Evolutionary conservation across 257 asterid genomes (phyloP).

Genomic region (Rhazya stricta): DNA sequence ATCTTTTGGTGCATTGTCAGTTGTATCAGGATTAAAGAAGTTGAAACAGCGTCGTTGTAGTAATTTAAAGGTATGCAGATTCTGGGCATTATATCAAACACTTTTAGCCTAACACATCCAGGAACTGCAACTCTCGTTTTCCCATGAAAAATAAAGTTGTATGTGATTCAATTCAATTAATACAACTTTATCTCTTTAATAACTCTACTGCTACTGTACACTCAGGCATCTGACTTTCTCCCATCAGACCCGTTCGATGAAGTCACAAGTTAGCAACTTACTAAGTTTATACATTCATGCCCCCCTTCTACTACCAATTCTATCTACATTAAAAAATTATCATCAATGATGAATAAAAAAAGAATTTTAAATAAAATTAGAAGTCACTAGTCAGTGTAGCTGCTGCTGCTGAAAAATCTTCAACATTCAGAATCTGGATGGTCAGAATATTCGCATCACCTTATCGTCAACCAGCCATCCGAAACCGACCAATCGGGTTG

Average conservation of each 20-base stretch:
- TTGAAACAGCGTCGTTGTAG: slow-evolving; percentile 16
- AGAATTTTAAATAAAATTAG: background rate
- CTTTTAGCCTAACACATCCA: slow-evolving; percentile 14
- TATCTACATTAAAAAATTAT: slow-evolving; percentile 2
- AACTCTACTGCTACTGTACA: slow-evolving; percentile 23
- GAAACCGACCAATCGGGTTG: slow-evolving; percentile 46
- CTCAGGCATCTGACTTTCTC: slow-evolving; percentile 16
- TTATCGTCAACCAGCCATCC: slow-evolving; percentile 62
- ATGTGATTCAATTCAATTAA: slow-evolving; percentile 16
- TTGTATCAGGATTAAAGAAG: slow-evolving; percentile 6
- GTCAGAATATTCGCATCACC: slow-evolving; percentile 36
- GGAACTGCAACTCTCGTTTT: slow-evolving; percentile 25
- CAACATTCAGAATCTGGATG: slow-evolving; percentile 18
- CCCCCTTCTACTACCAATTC: slow-evolving; percentile 8
- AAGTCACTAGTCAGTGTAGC: background rate
- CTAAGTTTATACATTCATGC: background rate
- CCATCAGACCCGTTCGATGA: slow-evolving; percentile 12
- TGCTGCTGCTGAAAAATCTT: slow-evolving; percentile 15
- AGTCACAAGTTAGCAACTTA: slow-evolving; percentile 15
- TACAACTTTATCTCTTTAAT: background rate
- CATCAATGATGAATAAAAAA: background rate
- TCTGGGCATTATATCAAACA: slow-evolving; percentile 12
- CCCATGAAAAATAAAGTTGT: slow-evolving; percentile 19
- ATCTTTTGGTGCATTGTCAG: slow-evolving; percentile 7
- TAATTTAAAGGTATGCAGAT: slow-evolving; percentile 5